Evolutionary conservation across 2,329 filamentous ascomycete genomes (phyloP).

Genomic region (Cladophialophora chaetospira): DNA sequence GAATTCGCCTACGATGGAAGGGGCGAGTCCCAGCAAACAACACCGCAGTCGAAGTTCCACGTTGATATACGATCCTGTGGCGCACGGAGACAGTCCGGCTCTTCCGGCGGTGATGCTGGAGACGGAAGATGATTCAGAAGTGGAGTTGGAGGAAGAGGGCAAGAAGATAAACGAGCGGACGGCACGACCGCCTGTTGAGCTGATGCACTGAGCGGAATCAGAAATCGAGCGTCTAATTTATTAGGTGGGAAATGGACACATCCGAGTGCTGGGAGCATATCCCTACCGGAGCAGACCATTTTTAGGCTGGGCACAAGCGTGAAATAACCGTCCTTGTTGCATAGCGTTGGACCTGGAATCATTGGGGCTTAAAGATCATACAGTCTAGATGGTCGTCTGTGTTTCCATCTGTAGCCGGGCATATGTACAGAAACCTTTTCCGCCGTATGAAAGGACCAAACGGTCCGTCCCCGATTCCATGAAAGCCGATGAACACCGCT

Average conservation of each 20-base stretch:
- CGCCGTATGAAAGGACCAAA: too few relatives aligned
- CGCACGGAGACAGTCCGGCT: slow-evolving; percentile 61
- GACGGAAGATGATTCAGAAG: slow-evolving; percentile 53
- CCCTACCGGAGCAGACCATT: too few relatives aligned
- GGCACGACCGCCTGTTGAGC: slow-evolving; percentile 57
- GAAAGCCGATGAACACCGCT: neutral
- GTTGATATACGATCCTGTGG: slow-evolving; percentile 64
- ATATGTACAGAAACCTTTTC: too few relatives aligned
- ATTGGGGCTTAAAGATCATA: too few relatives aligned
- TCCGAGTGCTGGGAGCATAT: too few relatives aligned
- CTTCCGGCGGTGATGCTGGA: slow-evolving; percentile 66
- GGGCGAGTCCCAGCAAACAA: slow-evolving; percentile 37
- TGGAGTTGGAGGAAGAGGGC: slow-evolving; percentile 47
- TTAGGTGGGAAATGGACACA: too few relatives aligned
- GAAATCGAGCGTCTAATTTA: neutral
- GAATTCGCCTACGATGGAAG: slow-evolving; percentile 14
- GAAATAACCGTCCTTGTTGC: too few relatives aligned
- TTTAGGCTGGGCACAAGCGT: too few relatives aligned
- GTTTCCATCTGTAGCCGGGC: neutral
- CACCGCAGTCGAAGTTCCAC: slow-evolving; percentile 57
- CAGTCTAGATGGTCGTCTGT: neutral
- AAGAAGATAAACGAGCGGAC: slow-evolving; percentile 54
- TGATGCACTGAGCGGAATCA: slow-evolving; percentile 53
- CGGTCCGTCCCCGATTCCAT: neutral
- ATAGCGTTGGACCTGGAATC: too few relatives aligned